These are phyloP conservation scores for Bondarzewia mesenterica DNA, from an alignment of 1,284 basidiomycete genomes.

Conservation along the genomic window DNA sequence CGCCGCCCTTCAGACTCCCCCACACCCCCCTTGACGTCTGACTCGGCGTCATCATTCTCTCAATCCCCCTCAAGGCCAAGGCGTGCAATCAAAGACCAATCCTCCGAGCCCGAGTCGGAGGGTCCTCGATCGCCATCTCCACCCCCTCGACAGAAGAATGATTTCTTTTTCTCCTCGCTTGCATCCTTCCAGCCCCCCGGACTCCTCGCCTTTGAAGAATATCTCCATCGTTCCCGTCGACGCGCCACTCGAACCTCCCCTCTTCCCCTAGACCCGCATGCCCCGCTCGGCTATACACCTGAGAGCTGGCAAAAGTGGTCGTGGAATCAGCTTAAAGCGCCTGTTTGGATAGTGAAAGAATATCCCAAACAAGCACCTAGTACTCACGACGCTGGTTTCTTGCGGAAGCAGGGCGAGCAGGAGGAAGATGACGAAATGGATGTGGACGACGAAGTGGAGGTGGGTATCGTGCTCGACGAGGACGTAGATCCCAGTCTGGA, in stretches of 20 bases:
- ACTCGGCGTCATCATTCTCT: slow-evolving; percentile 21
- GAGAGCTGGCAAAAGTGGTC: slow-evolving; percentile 18
- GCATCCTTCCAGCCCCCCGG: slow-evolving; percentile 11
- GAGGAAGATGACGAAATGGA: slow-evolving; percentile 1
- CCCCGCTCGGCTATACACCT: not conserved
- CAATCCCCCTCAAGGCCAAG: slow-evolving; percentile 1
- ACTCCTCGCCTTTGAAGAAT: slow-evolving; percentile 16
- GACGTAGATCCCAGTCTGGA: not conserved
- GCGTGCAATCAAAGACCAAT: slow-evolving; percentile 6
- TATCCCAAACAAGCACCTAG: not conserved
- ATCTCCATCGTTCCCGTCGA: slow-evolving; percentile 17
- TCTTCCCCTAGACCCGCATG: slow-evolving; percentile 9
- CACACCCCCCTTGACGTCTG: slow-evolving; percentile 28
- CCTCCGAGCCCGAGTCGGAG: not conserved
- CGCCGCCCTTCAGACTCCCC: slow-evolving; percentile 1
- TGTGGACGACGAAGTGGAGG: not conserved
- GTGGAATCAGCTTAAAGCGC: slow-evolving; percentile 14
- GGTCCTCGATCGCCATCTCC: not conserved
- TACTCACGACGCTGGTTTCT: not conserved
- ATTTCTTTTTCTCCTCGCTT: slow-evolving; percentile 5
- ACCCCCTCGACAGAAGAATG: not conserved
- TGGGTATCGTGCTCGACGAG: not conserved
- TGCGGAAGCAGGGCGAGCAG: not conserved
- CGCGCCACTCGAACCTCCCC: slow-evolving; percentile 11
- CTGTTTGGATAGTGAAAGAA: slow-evolving; percentile 14